phyloP scores from a whole-genome alignment of 164 flowering plant species.

The Akebia trifoliata region DNA sequence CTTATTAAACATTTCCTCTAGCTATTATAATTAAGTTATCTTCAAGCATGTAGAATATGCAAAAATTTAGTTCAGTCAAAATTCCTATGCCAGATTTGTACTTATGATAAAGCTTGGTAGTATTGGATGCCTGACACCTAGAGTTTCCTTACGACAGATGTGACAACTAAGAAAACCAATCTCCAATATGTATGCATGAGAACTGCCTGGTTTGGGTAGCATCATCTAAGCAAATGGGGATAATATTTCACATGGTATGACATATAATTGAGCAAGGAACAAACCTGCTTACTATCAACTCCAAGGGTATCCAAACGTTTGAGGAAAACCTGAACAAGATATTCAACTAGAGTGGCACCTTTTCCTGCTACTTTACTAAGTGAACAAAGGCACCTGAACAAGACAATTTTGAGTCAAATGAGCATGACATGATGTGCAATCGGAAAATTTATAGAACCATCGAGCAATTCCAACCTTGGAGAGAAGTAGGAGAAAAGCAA shows the following conservation, averaged over 20 bases:
- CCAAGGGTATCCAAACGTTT: slow-evolving; percentile 66
- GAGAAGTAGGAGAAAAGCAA: background rate
- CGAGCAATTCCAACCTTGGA: background rate
- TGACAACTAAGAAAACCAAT: too few species aligned
- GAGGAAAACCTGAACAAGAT: slow-evolving; percentile 73
- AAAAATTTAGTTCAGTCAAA: too few species aligned
- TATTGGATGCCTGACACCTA: too few species aligned
- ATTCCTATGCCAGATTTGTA: too few species aligned
- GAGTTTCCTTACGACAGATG: too few species aligned
- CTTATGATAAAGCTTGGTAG: too few species aligned
- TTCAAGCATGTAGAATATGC: too few species aligned
- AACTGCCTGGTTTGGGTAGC: too few species aligned
- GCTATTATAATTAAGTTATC: too few species aligned
- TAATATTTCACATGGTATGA: background rate
- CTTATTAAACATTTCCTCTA: too few species aligned
- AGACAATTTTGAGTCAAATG: background rate
- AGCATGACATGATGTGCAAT: background rate
- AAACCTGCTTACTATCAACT: slow-evolving; percentile 75
- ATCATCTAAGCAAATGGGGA: background rate
- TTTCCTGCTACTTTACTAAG: slow-evolving; percentile 68
- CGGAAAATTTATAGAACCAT: background rate
- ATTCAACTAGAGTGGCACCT: slow-evolving; percentile 56
- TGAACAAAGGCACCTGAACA: slow-evolving; percentile 84
- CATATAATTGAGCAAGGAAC: background rate
- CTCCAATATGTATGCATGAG: too few species aligned